Conservation (phyloP, 257 asterid species). For the Solanum phureja region DNA sequence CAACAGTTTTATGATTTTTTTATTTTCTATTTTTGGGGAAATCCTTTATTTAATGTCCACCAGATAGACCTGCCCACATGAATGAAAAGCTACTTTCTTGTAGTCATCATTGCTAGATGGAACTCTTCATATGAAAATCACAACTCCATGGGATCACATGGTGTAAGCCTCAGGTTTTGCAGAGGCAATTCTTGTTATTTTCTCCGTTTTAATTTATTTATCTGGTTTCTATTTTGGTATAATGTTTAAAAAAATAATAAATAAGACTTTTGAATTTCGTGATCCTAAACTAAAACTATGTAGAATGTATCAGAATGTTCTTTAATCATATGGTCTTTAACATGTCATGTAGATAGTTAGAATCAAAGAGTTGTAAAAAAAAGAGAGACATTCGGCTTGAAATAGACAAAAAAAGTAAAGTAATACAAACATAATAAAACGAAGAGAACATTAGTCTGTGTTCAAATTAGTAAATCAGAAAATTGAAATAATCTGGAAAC, state of each 20-base stretch:
- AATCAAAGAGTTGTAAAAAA: too few relatives aligned
- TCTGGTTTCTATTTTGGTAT: accelerated
- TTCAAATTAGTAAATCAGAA: neutral
- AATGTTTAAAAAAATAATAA: neutral
- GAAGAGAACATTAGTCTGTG: too few relatives aligned
- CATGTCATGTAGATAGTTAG: too few relatives aligned
- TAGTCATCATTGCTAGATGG: neutral
- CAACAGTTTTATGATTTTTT: neutral
- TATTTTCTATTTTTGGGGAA: neutral
- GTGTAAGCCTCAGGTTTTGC: neutral
- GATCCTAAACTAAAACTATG: neutral
- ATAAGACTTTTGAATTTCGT: neutral
- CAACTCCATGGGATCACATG: neutral
- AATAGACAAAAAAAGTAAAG: neutral
- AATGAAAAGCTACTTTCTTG: neutral
- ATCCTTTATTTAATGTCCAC: neutral
- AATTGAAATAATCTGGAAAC: too few relatives aligned
- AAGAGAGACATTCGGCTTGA: neutral
- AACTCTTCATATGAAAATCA: neutral
- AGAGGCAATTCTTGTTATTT: neutral
- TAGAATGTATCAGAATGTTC: neutral
- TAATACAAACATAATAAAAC: neutral
- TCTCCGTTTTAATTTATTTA: neutral
- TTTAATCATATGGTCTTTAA: accelerated
- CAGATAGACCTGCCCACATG: neutral